Base-by-base conservation (phyloP, 495 filamentous ascomycete genomes). In the Tuber calosporum region DNA sequence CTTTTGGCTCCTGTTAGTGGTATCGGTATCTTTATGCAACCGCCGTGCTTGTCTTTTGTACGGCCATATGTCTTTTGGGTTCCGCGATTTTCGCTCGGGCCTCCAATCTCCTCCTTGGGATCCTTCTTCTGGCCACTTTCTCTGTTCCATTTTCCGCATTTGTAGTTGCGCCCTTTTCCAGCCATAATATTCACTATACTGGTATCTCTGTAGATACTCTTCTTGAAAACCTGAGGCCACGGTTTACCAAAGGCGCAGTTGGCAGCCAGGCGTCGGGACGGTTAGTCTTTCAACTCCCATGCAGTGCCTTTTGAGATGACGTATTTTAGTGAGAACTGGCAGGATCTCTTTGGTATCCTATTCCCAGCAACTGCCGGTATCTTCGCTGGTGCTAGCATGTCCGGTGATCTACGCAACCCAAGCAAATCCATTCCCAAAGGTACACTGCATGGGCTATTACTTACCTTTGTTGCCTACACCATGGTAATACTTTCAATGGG, bases 331-430 rank as follows among this genome's bases (percentile, higher is more conserved):
- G 91, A 92, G 73, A 95, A 86, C 40, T 95, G 92, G 73, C 91
- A 93, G 75, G 89, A 93, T 75, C 85, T 96, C 30, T 96, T 96
- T 82, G 93, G 92, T 22, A 92, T 96, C 72, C 81, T 96, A 17
- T 96, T 94, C 76, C 93, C 93, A 67, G 92, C 93, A 0, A 95
- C 93, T 19, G 86, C 86, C 37, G 87, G 87, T 4, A 88, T 89
- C 69, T 88, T 88, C 78, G 87, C 87, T 42, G 92, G 92, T n/a
- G 92, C 92, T 4, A 93, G 90, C 74, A 96, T 96, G 93, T 95
- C 92, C 15, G 93, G 93, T 3, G 92, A 96, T 82, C 80, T 96
- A 58, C 89, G 87, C 73, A 90, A 93, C 72, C 92, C 93, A 9
- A 94, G 91, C 85, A 93, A 91, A 78, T 87, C 91, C 3, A 96